phyloP scores from a whole-genome alignment of 2,329 filamentous ascomycete genomes.

The Microdochium paspali region DNA sequence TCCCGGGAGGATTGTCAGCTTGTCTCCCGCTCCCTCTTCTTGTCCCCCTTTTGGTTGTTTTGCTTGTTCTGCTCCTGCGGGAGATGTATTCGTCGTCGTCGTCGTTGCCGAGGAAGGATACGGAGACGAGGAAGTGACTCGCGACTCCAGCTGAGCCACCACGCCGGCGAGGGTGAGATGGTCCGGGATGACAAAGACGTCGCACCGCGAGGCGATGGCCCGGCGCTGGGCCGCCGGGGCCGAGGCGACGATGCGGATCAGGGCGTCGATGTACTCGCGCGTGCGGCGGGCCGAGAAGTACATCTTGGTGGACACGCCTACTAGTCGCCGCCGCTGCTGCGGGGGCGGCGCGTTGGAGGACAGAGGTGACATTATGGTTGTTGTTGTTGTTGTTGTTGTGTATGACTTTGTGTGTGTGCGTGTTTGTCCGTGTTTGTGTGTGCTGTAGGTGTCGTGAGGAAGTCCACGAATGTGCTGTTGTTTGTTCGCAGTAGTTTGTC shows the following conservation, averaged over 20 bases:
- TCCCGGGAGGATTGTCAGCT: slow-evolving; percentile 49
- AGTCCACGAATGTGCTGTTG: too few species aligned
- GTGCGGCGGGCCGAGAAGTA: slow-evolving; percentile 66
- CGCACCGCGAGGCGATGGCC: not conserved
- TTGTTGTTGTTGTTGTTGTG: not conserved
- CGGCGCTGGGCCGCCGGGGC: slow-evolving; percentile 21
- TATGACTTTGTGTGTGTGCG: too few species aligned
- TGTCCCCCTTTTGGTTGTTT: too few species aligned
- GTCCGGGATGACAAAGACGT: slow-evolving; percentile 1
- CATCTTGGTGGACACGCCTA: slow-evolving; percentile 71
- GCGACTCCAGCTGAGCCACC: slow-evolving; percentile 45
- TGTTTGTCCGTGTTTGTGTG: too few species aligned
- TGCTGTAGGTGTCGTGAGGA: too few species aligned
- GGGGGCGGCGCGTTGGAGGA: too few species aligned
- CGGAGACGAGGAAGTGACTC: slow-evolving; percentile 32
- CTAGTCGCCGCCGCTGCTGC: slow-evolving; percentile 45
- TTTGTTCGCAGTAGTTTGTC: too few species aligned
- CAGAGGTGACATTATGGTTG: slow-evolving; percentile 6
- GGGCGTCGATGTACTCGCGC: slow-evolving; percentile 38
- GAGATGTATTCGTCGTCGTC: too few species aligned
- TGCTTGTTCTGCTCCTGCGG: slow-evolving; percentile 12
- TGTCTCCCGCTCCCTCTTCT: too few species aligned
- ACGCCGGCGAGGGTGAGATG: slow-evolving; percentile 10
- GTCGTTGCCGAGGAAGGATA: slow-evolving; percentile 35
- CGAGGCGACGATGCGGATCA: slow-evolving; percentile 36